A percentile compares a stretch with the other conserved stretches of the same genome.
Conservation (phyloP, 768 basidiomycete species). For the Naematelia encephala region DNA sequence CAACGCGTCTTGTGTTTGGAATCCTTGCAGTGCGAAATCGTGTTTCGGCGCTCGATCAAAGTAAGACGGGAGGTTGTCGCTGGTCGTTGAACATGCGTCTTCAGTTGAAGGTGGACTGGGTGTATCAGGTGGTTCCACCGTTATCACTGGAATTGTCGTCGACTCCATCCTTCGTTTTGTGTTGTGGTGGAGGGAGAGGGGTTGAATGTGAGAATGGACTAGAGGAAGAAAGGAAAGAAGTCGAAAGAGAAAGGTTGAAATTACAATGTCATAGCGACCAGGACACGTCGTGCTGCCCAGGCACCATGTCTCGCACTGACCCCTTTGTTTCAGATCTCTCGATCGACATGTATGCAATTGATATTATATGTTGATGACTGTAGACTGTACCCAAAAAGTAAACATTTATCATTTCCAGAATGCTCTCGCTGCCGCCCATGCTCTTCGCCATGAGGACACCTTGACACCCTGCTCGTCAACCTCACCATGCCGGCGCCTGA, state of each 20-base stretch:
- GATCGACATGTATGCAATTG: no score
- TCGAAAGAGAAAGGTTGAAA: neutral
- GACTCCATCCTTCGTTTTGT: neutral
- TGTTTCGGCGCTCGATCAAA: neutral
- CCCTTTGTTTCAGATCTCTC: no score
- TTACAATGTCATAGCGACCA: neutral
- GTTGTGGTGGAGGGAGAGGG: conserved; percentile 11
- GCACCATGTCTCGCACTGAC: neutral
- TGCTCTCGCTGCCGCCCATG: conserved; percentile 26
- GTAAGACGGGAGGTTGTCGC: no score
- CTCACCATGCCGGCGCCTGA: conserved; percentile 25
- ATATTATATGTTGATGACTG: no score
- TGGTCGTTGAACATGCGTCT: neutral
- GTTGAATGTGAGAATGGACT: neutral
- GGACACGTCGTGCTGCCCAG: neutral
- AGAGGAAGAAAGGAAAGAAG: neutral
- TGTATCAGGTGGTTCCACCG: neutral
- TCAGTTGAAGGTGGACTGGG: neutral
- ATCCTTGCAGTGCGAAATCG: neutral
- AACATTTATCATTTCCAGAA: conserved; percentile 31
- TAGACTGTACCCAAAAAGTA: no score
- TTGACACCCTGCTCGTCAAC: conserved; percentile 34
- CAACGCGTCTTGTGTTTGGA: neutral
- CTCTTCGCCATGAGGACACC: conserved; percentile 30
- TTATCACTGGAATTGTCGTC: neutral